phyloP scores from a whole-genome alignment of 2,329 filamentous ascomycete species.

The Tolypocladium tropicale region DNA sequence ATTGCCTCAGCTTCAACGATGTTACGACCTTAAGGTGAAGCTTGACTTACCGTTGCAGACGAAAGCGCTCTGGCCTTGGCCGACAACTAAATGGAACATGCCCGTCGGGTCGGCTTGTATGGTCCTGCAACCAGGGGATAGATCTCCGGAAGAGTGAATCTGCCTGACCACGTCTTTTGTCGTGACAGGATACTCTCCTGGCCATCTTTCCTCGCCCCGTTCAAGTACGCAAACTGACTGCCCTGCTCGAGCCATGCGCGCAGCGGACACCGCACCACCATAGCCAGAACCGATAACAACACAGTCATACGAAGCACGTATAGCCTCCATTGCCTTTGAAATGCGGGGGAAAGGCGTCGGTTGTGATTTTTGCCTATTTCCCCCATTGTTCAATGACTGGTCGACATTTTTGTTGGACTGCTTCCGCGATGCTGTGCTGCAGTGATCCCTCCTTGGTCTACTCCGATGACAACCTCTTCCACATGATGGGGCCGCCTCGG shows the following conservation, averaged over 20 bases:
- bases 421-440: too few relatives aligned
- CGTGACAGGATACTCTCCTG: slow-evolving; percentile 50
- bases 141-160: slow-evolving; percentile 45
- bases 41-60: slow-evolving; percentile 42
- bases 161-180: slow-evolving; percentile 36
- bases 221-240: slow-evolving; percentile 56
- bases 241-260: slow-evolving; percentile 46
- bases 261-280: slow-evolving; percentile 55
- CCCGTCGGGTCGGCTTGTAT: slow-evolving; percentile 47
- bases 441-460: too few relatives aligned
- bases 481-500: too few relatives aligned
- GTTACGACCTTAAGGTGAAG: neutral
- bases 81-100: slow-evolving; percentile 53
- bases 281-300: slow-evolving; percentile 62
- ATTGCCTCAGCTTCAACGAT: slow-evolving; percentile 17
- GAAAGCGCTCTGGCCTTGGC: slow-evolving; percentile 53
- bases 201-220: slow-evolving; percentile 54
- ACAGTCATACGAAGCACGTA: slow-evolving; percentile 49
- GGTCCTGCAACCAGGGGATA: slow-evolving; percentile 29
- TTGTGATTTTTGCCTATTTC: neutral
- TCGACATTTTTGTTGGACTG: too few relatives aligned
- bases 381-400: too few relatives aligned
- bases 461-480: too few relatives aligned
- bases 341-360: slow-evolving; percentile 39
- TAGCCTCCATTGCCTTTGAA: slow-evolving; percentile 45